These are phyloP conservation scores for Pythium biforme DNA, from an alignment of 352 stramenopile genomes.

Conservation along the genomic window DNA sequence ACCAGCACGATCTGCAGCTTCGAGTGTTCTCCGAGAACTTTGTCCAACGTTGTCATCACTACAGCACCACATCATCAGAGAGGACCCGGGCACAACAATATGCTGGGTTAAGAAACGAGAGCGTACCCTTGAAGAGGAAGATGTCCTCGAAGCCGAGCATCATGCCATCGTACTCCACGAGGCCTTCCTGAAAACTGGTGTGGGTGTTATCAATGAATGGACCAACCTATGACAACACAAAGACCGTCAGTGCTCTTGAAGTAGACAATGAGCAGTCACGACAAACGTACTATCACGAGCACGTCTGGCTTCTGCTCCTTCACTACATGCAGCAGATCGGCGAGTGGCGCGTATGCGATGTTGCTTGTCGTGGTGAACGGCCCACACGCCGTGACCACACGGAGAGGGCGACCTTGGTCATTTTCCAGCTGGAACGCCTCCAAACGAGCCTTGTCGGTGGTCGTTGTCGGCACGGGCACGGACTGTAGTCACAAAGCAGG, in stretches of 20 bases:
- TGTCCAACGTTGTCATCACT: slow-evolving; percentile 82
- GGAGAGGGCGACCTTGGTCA: slow-evolving; percentile 40
- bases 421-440: slow-evolving; percentile 48
- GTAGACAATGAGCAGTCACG: neutral
- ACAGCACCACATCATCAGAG: neutral
- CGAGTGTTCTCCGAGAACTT: slow-evolving; percentile 47
- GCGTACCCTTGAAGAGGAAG: slow-evolving; percentile 81
- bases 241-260: neutral
- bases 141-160: slow-evolving; percentile 84
- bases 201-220: slow-evolving; percentile 97
- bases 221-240: slow-evolving; percentile 58
- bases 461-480: slow-evolving; percentile 55
- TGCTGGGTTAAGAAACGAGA: neutral
- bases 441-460: slow-evolving; percentile 40
- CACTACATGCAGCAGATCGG: slow-evolving; percentile 89
- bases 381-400: slow-evolving; percentile 89
- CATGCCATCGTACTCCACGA: slow-evolving; percentile 78
- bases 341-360: slow-evolving; percentile 93
- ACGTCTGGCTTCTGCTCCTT: slow-evolving; percentile 91
- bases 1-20: slow-evolving; percentile 91
- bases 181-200: slow-evolving; percentile 80
- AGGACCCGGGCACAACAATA: too few relatives aligned
- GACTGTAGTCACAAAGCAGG: slow-evolving; percentile 30
- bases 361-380: slow-evolving; percentile 95
- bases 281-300: slow-evolving; percentile 81